phyloP scores from a whole-genome alignment of 1,139 yeast species.

The Debaryomycetaceae sp. region DNA sequence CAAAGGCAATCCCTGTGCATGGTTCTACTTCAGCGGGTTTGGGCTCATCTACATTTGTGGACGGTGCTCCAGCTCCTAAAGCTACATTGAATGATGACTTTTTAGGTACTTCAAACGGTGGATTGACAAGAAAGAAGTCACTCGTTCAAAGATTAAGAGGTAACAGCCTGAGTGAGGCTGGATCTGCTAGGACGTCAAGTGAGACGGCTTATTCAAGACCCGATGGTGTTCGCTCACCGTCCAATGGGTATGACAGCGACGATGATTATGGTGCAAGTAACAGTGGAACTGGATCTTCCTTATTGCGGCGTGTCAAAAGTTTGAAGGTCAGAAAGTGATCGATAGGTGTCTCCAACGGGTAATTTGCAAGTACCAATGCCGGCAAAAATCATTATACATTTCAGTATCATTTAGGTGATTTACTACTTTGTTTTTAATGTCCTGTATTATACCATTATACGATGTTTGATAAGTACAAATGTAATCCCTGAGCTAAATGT shows the following conservation, averaged over 20 bases:
- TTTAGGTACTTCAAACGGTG: slow-evolving; percentile 27
- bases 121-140: slow-evolving; percentile 70
- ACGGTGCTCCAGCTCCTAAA: slow-evolving; percentile 90
- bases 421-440: neutral
- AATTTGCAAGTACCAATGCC: neutral
- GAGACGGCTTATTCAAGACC: slow-evolving; percentile 19
- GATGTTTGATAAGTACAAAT: neutral
- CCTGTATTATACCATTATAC: neutral
- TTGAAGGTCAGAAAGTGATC: slow-evolving; percentile 61
- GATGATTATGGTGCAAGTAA: slow-evolving; percentile 21
- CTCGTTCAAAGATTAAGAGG: slow-evolving; percentile 62
- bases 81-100: slow-evolving; percentile 22
- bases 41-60: slow-evolving; percentile 88
- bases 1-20: slow-evolving; percentile 70
- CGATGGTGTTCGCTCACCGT: slow-evolving; percentile 17
- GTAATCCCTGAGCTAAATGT: too few species aligned
- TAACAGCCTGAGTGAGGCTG: slow-evolving; percentile 35
- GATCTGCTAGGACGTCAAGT: slow-evolving; percentile 32
- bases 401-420: neutral
- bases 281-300: slow-evolving; percentile 40
- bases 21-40: slow-evolving; percentile 84
- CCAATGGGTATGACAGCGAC: slow-evolving; percentile 8
- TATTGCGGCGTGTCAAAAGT: slow-evolving; percentile 83
- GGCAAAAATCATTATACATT: neutral
- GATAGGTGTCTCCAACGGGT: neutral